Base-by-base conservation (phyloP, 1,284 basidiomycete species). In the Heterobasidion annosum region DNA sequence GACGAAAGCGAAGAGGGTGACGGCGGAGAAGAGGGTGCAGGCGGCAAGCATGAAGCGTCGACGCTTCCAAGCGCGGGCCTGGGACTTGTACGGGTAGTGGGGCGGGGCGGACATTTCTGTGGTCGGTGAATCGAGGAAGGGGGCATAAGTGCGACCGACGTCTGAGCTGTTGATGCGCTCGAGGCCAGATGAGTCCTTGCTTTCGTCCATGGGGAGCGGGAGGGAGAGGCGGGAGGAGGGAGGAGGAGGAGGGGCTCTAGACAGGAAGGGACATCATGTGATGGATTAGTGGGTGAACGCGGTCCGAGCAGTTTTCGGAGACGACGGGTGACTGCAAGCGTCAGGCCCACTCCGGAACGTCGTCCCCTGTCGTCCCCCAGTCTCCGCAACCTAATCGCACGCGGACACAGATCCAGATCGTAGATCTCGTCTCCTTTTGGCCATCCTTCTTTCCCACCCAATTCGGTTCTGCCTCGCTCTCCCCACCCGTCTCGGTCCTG, bases 1-100 rank as follows among this genome's bases (percentile, higher is more conserved):
- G 34, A 65, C 67, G 46, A 75, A 56, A 13, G 57, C 50, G 18
- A 64, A 54, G 19, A 75, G 60, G 19, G 72, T 12, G 37, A 40
- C 37, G 37, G 37, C 63, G 15, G 66, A 65, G 49, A 77, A 61
- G 19, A 68, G 61, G 15, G 64, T 58, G 48, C 64, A 58, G 12
- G 58, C 49, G 15, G 62, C 59, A 43, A 68, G 40, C 40, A 67
- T 33, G 2, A 65, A 49, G 40, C 65, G 63, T 1, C 65, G 62
- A 50, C 64, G 62, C 2, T 48, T 56, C 54, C 52, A 58, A 18
- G 51, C 42, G 46, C 49, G 57, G 55, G 42, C 48, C 57, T 55
- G 42, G 51, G 48, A 45, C 51, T 53, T 52, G 43, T 47, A 53
- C 13, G 44, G 13, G 53, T 51, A 40, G 32, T n/a, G 25, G 58